These are phyloP conservation scores for Arxiozyma slooffiae DNA, from an alignment of 1,139 yeast genomes.

Conservation along the genomic window DNA sequence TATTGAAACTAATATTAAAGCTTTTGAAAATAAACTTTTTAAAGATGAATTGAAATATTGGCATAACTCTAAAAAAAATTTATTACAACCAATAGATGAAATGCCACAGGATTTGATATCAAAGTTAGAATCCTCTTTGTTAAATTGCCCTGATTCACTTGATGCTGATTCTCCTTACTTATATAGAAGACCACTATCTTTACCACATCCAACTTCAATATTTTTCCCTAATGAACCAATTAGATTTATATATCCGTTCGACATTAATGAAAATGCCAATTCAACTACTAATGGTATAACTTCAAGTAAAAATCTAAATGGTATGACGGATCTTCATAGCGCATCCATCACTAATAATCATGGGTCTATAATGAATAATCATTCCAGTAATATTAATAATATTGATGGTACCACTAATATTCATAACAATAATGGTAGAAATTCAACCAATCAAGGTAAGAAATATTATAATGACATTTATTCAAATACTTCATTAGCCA, in stretches of 20 bases:
- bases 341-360: neutral
- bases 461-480: slow-evolving; percentile 21
- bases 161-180: slow-evolving; percentile 81
- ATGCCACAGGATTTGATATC: slow-evolving; percentile 26
- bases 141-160: slow-evolving; percentile 87
- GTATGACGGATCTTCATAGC: neutral
- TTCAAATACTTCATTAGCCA: slow-evolving; percentile 29
- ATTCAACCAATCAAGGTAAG: neutral
- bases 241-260: slow-evolving; percentile 26
- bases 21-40: slow-evolving; percentile 27
- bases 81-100: slow-evolving; percentile 26
- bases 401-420: neutral
- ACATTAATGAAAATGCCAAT: slow-evolving; percentile 28
- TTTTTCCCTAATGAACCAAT: slow-evolving; percentile 87
- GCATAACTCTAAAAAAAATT: slow-evolving; percentile 24
- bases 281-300: neutral
- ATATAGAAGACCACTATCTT: slow-evolving; percentile 56
- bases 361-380: too few species aligned
- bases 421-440: neutral
- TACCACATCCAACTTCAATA: slow-evolving; percentile 83
- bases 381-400: too few species aligned
- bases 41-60: slow-evolving; percentile 26
- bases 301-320: neutral
- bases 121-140: slow-evolving; percentile 58
- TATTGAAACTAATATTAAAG: slow-evolving; percentile 15